Conservation (phyloP, 2,329 filamentous ascomycete species). For the Emydomyces testavorans region DNA sequence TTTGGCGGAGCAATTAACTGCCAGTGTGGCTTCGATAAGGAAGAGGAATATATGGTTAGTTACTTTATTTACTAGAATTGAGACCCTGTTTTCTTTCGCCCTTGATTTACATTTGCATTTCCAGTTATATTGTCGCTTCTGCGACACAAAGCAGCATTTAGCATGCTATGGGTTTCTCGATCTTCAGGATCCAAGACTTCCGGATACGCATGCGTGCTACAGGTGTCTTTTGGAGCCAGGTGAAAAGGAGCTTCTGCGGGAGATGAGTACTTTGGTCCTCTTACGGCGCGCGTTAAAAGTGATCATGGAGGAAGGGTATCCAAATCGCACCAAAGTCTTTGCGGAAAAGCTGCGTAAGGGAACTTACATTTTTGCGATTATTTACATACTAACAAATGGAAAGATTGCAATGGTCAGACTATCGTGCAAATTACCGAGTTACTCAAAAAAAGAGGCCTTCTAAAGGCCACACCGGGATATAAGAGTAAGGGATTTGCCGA, state of each 20-base stretch:
- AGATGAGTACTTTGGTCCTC: conserved; percentile 23
- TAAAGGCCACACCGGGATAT: conserved; percentile 24
- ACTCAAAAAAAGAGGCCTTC: conserved; percentile 21
- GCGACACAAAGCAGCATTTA: conserved; percentile 37
- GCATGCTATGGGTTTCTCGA: conserved; percentile 37
- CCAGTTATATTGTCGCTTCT: conserved; percentile 37
- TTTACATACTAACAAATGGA: not conserved
- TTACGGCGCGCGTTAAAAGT: conserved; percentile 23
- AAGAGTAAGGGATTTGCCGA: conserved; percentile 24
- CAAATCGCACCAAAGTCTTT: conserved; percentile 20
- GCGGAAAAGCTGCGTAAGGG: conserved; percentile 26
- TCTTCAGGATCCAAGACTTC: conserved; percentile 30
- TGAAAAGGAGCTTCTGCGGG: conserved; percentile 20
- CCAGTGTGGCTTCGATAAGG: conserved; percentile 32
- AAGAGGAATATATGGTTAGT: conserved; percentile 35
- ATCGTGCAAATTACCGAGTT: conserved; percentile 24
- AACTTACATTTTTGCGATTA: not conserved
- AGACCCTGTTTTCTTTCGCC: not conserved
- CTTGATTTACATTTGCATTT: not conserved
- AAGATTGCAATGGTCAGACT: conserved; percentile 26
- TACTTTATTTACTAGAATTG: not conserved
- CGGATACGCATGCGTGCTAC: conserved; percentile 38
- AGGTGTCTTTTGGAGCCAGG: conserved; percentile 31
- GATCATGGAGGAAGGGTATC: conserved; percentile 25
- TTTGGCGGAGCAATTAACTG: conserved; percentile 23